A percentile compares a stretch with the other conserved stretches of the same genome.
Conservation (phyloP, 1,284 basidiomycete genomes). For the Rhodotorula sp. region DNA sequence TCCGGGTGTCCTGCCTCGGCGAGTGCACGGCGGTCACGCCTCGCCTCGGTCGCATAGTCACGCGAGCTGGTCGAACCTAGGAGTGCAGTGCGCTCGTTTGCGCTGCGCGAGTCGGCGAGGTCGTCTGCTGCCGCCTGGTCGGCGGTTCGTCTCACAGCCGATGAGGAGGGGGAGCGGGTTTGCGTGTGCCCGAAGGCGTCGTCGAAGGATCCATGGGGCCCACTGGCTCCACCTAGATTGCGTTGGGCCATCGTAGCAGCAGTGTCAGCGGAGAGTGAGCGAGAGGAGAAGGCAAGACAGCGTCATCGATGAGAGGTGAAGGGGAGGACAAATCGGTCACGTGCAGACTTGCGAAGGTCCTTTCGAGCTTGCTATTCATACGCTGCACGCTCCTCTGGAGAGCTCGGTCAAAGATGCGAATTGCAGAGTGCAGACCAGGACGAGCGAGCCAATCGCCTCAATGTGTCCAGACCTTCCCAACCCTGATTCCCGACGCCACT, state of each 20-base stretch:
- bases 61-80: conserved; percentile 2
- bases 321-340: no score
- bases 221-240: not conserved
- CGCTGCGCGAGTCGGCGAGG: not conserved
- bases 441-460: no score
- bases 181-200: not conserved
- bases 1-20: conserved; percentile 5
- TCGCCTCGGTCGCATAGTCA: conserved; percentile 18
- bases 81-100: conserved; percentile 19
- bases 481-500: no score
- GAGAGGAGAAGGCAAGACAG: no score
- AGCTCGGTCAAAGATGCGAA: no score
- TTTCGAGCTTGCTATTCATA: not conserved
- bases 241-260: not conserved
- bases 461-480: no score
- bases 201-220: not conserved
- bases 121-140: not conserved
- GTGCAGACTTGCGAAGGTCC: no score
- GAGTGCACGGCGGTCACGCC: not conserved
- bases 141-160: not conserved
- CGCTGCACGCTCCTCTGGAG: no score
- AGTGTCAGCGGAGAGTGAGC: not conserved
- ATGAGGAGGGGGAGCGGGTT: not conserved
- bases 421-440: no score
- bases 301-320: no score